Conservation (phyloP, 1,284 basidiomycete genomes). For the Pulveroboletus sp. region DNA sequence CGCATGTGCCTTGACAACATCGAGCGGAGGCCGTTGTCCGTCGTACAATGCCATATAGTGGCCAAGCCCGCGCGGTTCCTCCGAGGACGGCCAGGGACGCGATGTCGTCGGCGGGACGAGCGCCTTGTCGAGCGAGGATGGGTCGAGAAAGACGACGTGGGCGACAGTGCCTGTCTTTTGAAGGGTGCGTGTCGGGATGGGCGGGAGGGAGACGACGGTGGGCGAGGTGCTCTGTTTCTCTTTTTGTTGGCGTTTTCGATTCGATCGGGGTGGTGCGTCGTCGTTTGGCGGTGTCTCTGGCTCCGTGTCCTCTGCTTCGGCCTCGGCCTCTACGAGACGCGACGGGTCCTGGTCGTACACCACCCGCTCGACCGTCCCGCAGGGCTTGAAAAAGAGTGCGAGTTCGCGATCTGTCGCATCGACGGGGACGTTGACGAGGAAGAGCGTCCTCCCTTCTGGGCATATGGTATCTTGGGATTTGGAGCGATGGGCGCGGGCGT, state of each 20-base stretch:
- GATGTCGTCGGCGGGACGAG: constrained; percentile 46
- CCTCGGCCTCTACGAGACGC: constrained; percentile 25
- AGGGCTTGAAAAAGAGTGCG: constrained; percentile 64
- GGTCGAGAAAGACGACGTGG: constrained; percentile 77
- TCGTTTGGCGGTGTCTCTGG: constrained; percentile 6
- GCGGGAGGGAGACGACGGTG: constrained; percentile 53
- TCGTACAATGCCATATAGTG: constrained; percentile 68
- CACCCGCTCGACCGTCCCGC: constrained; percentile 75
- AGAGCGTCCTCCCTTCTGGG: constrained; percentile 74
- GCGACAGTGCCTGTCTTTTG: constrained; percentile 63
- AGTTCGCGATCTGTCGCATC: constrained; percentile 81
- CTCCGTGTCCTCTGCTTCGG: constrained; percentile 19
- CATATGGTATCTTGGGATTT: constrained; percentile 40
- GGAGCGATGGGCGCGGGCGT: constrained; percentile 53
- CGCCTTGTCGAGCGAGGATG: constrained; percentile 64
- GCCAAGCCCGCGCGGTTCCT: constrained; percentile 60
- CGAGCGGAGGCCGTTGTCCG: constrained; percentile 67
- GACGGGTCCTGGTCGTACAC: constrained; percentile 44
- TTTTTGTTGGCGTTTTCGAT: constrained; percentile 43
- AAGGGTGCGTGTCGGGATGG: constrained; percentile 50
- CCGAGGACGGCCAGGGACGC: constrained; percentile 57
- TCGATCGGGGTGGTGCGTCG: constrained; percentile 33
- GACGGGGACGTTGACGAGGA: constrained; percentile 82
- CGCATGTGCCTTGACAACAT: constrained; percentile 67
- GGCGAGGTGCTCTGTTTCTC: constrained; percentile 43